These are phyloP conservation scores for Emydomyces testavorans DNA, from an alignment of 2,329 filamentous ascomycete genomes.

Conservation along the genomic window DNA sequence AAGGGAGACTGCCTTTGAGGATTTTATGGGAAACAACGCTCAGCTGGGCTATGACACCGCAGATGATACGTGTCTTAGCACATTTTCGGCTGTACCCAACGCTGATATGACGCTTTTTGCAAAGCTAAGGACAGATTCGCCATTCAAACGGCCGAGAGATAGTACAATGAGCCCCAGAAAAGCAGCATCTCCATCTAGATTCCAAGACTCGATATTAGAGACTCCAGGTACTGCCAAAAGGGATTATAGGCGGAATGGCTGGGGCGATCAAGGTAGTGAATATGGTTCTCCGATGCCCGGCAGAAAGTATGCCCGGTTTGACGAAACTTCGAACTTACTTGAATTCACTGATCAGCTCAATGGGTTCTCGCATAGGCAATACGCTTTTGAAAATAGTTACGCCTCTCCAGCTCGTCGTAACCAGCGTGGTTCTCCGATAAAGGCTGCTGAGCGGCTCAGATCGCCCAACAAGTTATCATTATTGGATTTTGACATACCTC, in stretches of 20 bases:
- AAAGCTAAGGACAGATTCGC: constrained; percentile 53
- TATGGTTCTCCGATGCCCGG: constrained; percentile 40
- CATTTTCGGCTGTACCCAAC: constrained; percentile 72
- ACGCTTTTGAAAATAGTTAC: constrained; percentile 31
- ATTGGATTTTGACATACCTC: constrained; percentile 87
- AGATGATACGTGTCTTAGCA: constrained; percentile 53
- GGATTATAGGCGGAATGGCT: constrained; percentile 20
- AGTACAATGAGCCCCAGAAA: constrained; percentile 36
- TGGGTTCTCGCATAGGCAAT: constrained; percentile 30
- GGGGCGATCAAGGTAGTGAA: constrained; percentile 26
- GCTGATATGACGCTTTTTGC: constrained; percentile 71
- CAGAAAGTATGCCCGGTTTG: constrained; percentile 35
- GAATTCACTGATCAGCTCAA: constrained; percentile 78
- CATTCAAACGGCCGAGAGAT: constrained; percentile 40
- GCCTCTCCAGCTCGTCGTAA: constrained; percentile 31
- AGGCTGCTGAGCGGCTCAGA: constrained; percentile 27
- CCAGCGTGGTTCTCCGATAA: constrained; percentile 32
- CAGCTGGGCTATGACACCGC: constrained; percentile 24
- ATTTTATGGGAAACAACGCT: constrained; percentile 17
- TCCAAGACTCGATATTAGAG: constrained; percentile 17
- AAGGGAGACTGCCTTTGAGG: constrained; percentile 19
- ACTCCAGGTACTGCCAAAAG: constrained; percentile 43
- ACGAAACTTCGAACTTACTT: constrained; percentile 63
- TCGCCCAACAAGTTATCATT: constrained; percentile 51
- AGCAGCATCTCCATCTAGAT: constrained; percentile 15